Base-by-base conservation (phyloP, 2,329 filamentous ascomycete genomes). In the Colletotrichum graminicola region DNA sequence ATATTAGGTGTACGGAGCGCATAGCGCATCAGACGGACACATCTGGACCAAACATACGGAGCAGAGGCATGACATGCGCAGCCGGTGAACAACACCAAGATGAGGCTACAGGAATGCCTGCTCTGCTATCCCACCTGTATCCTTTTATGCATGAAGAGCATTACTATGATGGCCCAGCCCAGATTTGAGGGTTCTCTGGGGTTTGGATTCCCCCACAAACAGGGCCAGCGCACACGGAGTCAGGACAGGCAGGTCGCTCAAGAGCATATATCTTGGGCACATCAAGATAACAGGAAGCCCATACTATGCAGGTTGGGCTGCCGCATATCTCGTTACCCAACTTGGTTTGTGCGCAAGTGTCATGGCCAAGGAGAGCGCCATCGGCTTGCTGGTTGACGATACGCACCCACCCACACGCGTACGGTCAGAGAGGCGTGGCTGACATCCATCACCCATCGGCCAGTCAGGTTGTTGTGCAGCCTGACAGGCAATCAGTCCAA, bases 71-170 rank as follows among this genome's bases (percentile, higher is more conserved):
- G 52, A 49, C 34, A 34, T 41, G n/a, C n/a, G n/a, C n/a, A n/a
- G n/a, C n/a, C n/a, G n/a, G n/a, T n/a, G n/a, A n/a, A n/a, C n/a
- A n/a, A n/a, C n/a, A n/a, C n/a, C n/a, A n/a, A n/a, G n/a, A n/a
- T n/a, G n/a, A n/a, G n/a, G n/a, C n/a, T n/a, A 67, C 47, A 51
- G 57, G 43, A n/a, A 45, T 36, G 57, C 36, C 8, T 52, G 51
- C 63, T 32, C 32, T 62, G 23, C 47, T 26, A n/a, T 23, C 36
- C 43, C 57, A 52, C 23, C 18, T 51, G 39, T 36, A 51, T 45
- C 45, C 47, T 51, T 45, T 60, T 32, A 29, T 60, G 59, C 60
- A 68, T 62, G 52, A 56, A 32, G 60, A 68, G 43, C 60, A 62
- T 21, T 8, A 43, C 41, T 8, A 21, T 43, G 18, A 45, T 49